Conservation (phyloP, 768 basidiomycete genomes). For the Gloeopeniophorella convolvens region DNA sequence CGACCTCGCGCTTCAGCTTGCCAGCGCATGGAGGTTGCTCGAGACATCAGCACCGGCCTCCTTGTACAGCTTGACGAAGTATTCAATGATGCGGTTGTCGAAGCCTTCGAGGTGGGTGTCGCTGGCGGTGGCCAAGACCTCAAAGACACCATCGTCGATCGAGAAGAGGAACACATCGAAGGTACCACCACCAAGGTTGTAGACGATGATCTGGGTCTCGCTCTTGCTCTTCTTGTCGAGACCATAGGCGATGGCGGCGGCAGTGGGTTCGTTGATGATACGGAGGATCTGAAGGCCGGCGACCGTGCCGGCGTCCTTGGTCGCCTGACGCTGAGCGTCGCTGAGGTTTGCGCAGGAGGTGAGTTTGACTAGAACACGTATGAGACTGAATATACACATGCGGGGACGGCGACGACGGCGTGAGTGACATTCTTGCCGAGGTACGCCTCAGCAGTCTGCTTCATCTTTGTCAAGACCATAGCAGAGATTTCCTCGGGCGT, state of each 20-base stretch:
- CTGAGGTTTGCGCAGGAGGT: constrained; percentile 68
- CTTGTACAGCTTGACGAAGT: constrained; percentile 54
- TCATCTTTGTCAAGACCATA: constrained; percentile 97
- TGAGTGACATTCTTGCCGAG: constrained; percentile 94
- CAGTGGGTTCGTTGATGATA: constrained; percentile 47
- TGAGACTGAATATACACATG: constrained; percentile 48
- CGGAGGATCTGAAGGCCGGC: constrained; percentile 67
- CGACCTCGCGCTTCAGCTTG: constrained; percentile 42
- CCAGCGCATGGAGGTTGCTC: constrained; percentile 45
- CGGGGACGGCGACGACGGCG: constrained; percentile 97
- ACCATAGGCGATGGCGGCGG: constrained; percentile 43
- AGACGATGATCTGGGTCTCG: constrained; percentile 51
- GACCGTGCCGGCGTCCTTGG: constrained; percentile 41
- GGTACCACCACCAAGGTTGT: constrained; percentile 66
- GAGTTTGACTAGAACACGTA: not conserved
- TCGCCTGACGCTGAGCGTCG: constrained; percentile 41
- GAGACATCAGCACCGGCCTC: constrained; percentile 42
- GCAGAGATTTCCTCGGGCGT: constrained; percentile 92
- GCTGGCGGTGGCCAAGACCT: constrained; percentile 54
- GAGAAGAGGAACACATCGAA: constrained; percentile 95
- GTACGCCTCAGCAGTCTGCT: constrained; percentile 98
- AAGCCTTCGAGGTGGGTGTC: constrained; percentile 63
- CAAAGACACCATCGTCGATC: constrained; percentile 56
- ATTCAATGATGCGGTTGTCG: constrained; percentile 38
- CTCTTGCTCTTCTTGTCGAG: constrained; percentile 36